These are phyloP conservation scores for Teratosphaeria zuluensis DNA, from an alignment of 2,329 filamentous ascomycete species.

Conservation along the genomic window DNA sequence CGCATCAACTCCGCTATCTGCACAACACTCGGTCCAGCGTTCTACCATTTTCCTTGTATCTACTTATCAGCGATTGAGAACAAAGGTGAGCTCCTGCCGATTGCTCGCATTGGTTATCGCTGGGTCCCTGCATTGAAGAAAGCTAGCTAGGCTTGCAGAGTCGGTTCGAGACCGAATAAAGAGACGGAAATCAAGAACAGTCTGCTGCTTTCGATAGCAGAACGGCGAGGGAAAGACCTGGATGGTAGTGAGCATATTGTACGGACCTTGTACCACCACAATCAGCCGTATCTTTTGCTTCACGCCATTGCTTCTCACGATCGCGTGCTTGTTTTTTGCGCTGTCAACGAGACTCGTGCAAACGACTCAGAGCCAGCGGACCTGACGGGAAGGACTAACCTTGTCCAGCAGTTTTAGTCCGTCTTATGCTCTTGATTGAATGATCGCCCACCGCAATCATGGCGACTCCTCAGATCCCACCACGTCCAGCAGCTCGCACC, in stretches of 20 bases:
- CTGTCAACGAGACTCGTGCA: not conserved
- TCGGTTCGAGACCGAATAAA: not conserved
- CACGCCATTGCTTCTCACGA: not conserved
- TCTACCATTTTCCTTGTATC: not conserved
- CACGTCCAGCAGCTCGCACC: constrained; percentile 47
- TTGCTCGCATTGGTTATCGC: not conserved
- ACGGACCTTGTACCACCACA: not conserved
- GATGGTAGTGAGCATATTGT: not conserved
- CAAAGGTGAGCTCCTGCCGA: not conserved
- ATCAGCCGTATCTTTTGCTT: not conserved
- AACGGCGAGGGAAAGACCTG: not conserved
- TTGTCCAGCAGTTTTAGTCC: not conserved
- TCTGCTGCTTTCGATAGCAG: not conserved
- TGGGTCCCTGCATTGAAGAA: not conserved
- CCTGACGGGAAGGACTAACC: not conserved
- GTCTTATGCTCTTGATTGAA: constrained; percentile 4
- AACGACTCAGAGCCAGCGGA: not conserved
- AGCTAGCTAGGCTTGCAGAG: not conserved
- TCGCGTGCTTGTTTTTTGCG: not conserved
- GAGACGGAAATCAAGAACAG: not conserved
- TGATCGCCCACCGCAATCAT: constrained; percentile 23
- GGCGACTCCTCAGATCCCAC: constrained; percentile 51
- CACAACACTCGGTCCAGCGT: not conserved
- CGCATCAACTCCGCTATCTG: not conserved
- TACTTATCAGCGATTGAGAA: not conserved